Conservation (phyloP, 768 basidiomycete species). For the Russula virescens region DNA sequence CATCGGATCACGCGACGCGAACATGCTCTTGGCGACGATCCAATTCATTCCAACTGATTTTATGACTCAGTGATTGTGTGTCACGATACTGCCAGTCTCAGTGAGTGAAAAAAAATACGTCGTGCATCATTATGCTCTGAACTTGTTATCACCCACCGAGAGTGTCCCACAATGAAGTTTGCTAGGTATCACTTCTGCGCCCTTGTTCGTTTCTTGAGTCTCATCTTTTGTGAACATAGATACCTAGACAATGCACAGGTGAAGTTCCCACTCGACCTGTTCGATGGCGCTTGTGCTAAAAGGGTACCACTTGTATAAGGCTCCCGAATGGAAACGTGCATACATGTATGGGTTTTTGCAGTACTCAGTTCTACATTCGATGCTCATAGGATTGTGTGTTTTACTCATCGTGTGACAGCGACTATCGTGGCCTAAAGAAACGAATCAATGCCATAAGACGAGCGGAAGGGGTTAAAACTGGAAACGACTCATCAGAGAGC, state of each 20-base stretch:
- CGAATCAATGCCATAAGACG: constrained; percentile 15
- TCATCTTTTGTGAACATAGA: constrained; percentile 1
- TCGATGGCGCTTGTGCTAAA: background rate
- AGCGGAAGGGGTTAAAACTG: background rate
- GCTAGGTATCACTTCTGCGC: constrained; percentile 14
- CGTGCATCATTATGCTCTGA: background rate
- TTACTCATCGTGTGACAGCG: constrained; percentile 16
- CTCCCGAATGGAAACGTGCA: constrained; percentile 25
- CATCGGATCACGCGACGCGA: no score
- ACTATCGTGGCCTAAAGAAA: constrained; percentile 24
- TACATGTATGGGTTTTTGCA: constrained; percentile 18
- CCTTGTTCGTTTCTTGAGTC: background rate
- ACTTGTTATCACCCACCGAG: background rate
- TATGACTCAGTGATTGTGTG: no score
- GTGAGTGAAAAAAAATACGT: background rate
- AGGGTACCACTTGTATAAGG: background rate
- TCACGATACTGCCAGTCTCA: background rate
- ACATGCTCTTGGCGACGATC: no score
- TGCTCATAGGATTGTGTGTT: background rate
- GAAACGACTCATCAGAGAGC: background rate
- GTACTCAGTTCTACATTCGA: background rate
- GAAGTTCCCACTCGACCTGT: background rate
- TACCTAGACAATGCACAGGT: constrained; percentile 24
- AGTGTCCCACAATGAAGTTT: constrained; percentile 19
- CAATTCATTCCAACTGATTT: no score